phyloP scores from a whole-genome alignment of 2,329 filamentous ascomycete species.

The Colletotrichum endophyticum region DNA sequence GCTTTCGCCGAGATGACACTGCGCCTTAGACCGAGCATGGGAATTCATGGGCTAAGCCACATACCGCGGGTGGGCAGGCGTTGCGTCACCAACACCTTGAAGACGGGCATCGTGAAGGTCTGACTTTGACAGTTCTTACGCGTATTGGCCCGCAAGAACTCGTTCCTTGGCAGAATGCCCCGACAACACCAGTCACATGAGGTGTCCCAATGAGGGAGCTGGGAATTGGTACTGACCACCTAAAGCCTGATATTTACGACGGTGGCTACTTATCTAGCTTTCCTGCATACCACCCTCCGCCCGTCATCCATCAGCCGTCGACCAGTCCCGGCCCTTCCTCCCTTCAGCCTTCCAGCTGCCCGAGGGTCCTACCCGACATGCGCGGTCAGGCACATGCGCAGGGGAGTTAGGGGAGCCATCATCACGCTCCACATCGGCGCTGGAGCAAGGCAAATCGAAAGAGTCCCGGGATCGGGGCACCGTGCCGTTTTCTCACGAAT shows the following conservation, averaged over 20 bases:
- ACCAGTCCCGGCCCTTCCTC: background rate
- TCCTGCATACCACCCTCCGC: background rate
- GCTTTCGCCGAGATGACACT: background rate
- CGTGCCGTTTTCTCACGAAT: background rate
- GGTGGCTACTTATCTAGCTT: background rate
- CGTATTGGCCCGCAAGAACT: background rate
- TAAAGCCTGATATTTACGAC: background rate
- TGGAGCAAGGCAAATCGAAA: background rate
- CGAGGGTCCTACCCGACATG: background rate
- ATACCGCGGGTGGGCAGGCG: background rate
- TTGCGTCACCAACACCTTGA: background rate
- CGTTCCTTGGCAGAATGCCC: background rate
- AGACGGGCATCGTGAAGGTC: background rate
- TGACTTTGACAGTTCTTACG: background rate
- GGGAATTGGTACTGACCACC: background rate
- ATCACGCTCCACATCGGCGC: background rate
- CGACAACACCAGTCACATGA: background rate
- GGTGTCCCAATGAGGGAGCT: background rate
- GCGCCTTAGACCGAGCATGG: background rate
- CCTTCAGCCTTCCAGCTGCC: background rate
- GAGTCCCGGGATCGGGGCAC: background rate
- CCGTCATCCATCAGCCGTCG: background rate
- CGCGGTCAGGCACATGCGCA: background rate
- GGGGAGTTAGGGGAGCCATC: background rate
- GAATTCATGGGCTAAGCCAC: background rate